A percentile compares a stretch with the other conserved stretches of the same genome.
Conservation (phyloP, 306 rosid species). For the Trichosanthes truncata region DNA sequence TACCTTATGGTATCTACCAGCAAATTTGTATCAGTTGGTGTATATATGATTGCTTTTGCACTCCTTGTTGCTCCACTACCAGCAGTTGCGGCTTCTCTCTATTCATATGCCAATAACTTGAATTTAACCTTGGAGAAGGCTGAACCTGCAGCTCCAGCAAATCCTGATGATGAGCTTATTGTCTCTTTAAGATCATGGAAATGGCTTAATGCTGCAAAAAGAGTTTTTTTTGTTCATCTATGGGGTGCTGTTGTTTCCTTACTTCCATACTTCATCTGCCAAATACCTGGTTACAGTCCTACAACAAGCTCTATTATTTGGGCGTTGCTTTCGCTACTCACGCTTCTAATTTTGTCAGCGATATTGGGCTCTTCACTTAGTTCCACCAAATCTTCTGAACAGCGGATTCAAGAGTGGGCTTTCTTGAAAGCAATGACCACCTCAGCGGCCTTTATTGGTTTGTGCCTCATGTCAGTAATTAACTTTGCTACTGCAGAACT, state of each 20-base stretch:
- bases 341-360: slow-evolving; percentile 36
- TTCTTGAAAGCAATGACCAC: slow-evolving; percentile 78
- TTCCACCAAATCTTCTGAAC: slow-evolving; percentile 25
- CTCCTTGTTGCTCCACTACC: slow-evolving; percentile 88
- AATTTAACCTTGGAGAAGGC: slow-evolving; percentile 18
- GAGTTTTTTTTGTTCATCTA: slow-evolving; percentile 59
- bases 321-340: slow-evolving; percentile 46
- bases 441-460: slow-evolving; percentile 61
- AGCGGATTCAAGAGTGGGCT: slow-evolving; percentile 49
- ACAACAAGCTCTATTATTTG: slow-evolving; percentile 40
- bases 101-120: slow-evolving; percentile 26
- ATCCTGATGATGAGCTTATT: slow-evolving; percentile 24
- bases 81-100: slow-evolving; percentile 74
- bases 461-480: slow-evolving; percentile 83
- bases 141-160: slow-evolving; percentile 24
- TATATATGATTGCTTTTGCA: slow-evolving; percentile 91
- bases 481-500: slow-evolving; percentile 91
- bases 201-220: slow-evolving; percentile 69
- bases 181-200: slow-evolving; percentile 48
- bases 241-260: slow-evolving; percentile 76
- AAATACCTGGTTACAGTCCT: slow-evolving; percentile 42
- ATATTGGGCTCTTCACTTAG: slow-evolving; percentile 45
- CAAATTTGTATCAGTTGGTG: slow-evolving; percentile 88
- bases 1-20: slow-evolving; percentile 77
- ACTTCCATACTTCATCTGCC: slow-evolving; percentile 60